Base-by-base conservation (phyloP, 1,284 basidiomycete species). In the Bjerkandera adusta region DNA sequence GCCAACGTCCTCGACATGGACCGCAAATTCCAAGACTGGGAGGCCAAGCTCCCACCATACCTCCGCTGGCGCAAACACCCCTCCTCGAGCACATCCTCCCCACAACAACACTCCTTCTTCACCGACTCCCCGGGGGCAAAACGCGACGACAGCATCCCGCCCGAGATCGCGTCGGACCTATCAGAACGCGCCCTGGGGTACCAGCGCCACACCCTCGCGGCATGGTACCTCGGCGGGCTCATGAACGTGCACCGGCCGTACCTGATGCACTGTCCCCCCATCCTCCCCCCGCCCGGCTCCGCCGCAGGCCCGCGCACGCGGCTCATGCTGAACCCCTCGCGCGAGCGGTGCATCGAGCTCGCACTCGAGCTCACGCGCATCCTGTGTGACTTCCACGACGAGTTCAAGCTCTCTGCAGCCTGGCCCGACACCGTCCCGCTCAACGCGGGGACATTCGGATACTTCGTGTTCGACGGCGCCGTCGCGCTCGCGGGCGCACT, bases 11-110 rank as follows among this genome's bases (percentile, higher is more conserved):
- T 71, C 32, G 68, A 69, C 27, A 59, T 76, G 54, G 73, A 76
- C 49, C 56, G 61, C 29, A 69, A 68, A 34, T 67, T 72, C 50
- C 57, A 69, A 44, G 58, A 66, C 25, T 79, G 76, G 75, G 67
- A 71, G 50, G 50, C 55, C 15, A 57, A 63, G n/a, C 57, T 73
- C 4, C 69, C 70, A 12, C 39, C 57, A 0, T 49, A 56, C 2
- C 49, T 66, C 25, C 50, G 57, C 20, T 62, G 56, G 56, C 55
- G 53, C 6, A 32, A 43, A 5, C n/a, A n/a, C n/a, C n/a, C n/a
- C n/a, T n/a, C n/a, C n/a, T n/a, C n/a, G n/a, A n/a, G n/a, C n/a
- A 38, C 53, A 10, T 45, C 47, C 30, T 2, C 47, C 11, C 15
- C 48, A 26, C n/a, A n/a, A n/a, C n/a, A n/a, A n/a, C n/a, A n/a